Evolutionary conservation across 306 rosid genomes (phyloP).

Genomic region (Fragaria nilgerrensis): DNA sequence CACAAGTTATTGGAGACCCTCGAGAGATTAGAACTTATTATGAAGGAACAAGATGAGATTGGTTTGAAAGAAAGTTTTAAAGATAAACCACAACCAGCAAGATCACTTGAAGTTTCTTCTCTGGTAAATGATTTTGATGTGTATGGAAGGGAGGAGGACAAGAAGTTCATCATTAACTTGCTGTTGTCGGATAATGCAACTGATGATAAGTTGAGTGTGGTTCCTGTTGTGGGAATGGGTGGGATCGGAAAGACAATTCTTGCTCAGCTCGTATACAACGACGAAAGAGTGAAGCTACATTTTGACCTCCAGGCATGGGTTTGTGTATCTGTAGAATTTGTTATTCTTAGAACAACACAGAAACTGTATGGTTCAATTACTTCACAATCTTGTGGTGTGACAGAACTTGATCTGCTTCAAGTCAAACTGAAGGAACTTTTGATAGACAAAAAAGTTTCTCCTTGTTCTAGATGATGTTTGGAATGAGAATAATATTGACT

Average conservation of each 20-base stretch:
- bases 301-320: conserved; percentile 22
- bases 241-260: neutral
- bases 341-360: conserved; percentile 7
- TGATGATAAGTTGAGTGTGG: neutral
- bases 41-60: conserved; percentile 1
- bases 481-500: neutral
- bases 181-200: neutral
- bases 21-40: neutral
- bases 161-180: conserved; percentile 2
- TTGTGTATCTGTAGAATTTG: conserved; percentile 7
- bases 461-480: conserved; percentile 26
- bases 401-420: neutral
- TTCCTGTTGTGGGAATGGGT: conserved; percentile 2
- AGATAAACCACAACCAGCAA: neutral
- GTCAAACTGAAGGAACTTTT: conserved; percentile 4
- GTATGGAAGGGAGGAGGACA: conserved; percentile 18
- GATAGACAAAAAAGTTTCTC: conserved; percentile 10
- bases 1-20: neutral
- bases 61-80: neutral
- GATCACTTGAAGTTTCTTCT: neutral
- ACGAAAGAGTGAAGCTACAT: neutral
- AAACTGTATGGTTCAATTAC: neutral
- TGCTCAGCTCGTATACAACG: conserved; percentile 12
- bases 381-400: neutral
- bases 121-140: conserved; percentile 8